phyloP scores from a whole-genome alignment of 306 rosid species.

The Leucaena leucocephala region DNA sequence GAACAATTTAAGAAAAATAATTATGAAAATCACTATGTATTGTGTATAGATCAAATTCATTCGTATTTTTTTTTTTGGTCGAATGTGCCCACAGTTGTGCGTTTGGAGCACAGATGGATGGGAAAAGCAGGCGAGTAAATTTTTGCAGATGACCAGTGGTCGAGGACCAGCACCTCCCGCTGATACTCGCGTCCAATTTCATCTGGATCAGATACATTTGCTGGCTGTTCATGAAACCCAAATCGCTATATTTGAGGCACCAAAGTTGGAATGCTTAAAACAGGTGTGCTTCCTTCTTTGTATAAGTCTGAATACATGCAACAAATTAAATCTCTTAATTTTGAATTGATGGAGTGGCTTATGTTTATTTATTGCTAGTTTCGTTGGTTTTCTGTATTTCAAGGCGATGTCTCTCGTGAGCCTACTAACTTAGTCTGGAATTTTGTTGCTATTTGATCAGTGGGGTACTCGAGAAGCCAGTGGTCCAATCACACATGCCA shows the following conservation, averaged over 20 bases:
- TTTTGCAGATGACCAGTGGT: slow-evolving; percentile 73
- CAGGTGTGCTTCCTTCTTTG: slow-evolving; percentile 58
- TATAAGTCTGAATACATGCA: slow-evolving; percentile 4
- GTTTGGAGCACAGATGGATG: slow-evolving; percentile 98
- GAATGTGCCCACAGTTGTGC: slow-evolving; percentile 66
- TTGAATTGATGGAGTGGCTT: background rate
- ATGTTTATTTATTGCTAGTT: background rate
- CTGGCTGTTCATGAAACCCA: slow-evolving; percentile 95
- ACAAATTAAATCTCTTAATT: background rate
- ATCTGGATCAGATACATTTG: slow-evolving; percentile 85
- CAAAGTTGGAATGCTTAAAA: slow-evolving; percentile 83
- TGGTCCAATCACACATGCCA: slow-evolving; percentile 96
- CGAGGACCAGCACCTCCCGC: slow-evolving; percentile 74
- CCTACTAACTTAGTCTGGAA: slow-evolving; percentile 21
- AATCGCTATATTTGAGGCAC: slow-evolving; percentile 91
- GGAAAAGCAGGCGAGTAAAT: slow-evolving; percentile 83
- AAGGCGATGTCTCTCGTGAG: slow-evolving; percentile 31
- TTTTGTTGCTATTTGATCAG: slow-evolving; percentile 47
- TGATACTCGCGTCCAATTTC: slow-evolving; percentile 95
- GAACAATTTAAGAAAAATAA: background rate
- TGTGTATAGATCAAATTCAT: slow-evolving; percentile 19
- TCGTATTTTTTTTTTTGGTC: slow-evolving; percentile 14
- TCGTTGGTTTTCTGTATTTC: too few relatives aligned
- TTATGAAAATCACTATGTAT: slow-evolving; percentile 11
- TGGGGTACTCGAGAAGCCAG: slow-evolving; percentile 75